phyloP scores from a whole-genome alignment of 2,329 filamentous ascomycete species.

The Sclerotinia subarctica region DNA sequence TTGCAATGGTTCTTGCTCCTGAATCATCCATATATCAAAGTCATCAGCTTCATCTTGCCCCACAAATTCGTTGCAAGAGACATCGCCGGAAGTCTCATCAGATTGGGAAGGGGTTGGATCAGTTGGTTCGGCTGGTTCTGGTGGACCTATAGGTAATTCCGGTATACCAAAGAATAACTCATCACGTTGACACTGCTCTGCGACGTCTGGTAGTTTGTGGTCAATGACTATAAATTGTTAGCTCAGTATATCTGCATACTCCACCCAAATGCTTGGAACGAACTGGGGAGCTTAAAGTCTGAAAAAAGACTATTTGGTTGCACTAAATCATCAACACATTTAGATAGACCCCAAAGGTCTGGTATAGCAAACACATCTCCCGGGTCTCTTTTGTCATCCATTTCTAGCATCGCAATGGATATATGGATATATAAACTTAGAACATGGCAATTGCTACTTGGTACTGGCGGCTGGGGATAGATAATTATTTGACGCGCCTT shows the following conservation, averaged over 20 bases:
- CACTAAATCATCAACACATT: conserved; percentile 42
- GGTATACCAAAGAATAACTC: conserved; percentile 36
- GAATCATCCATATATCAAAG: conserved; percentile 48
- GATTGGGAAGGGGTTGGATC: conserved; percentile 18
- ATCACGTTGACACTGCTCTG: conserved; percentile 25
- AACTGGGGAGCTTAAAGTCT: conserved; percentile 36
- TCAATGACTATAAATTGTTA: conserved; percentile 32
- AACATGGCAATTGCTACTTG: background rate
- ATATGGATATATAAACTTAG: background rate
- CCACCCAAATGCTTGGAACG: background rate
- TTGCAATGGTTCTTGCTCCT: conserved; percentile 38
- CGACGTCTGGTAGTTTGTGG: conserved; percentile 28
- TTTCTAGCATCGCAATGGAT: conserved; percentile 25
- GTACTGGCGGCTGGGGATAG: background rate
- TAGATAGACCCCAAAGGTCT: conserved; percentile 57
- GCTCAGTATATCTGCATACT: background rate
- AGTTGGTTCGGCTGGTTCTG: conserved; percentile 6
- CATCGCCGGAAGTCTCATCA: conserved; percentile 12
- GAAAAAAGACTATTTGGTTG: conserved; percentile 36
- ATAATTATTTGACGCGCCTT: background rate
- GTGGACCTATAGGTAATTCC: conserved; percentile 28
- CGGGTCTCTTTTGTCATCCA: conserved; percentile 38
- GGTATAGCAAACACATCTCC: conserved; percentile 62
- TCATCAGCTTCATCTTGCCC: conserved; percentile 33
- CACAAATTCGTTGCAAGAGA: conserved; percentile 19